Base-by-base conservation (phyloP, 805 yeast species). In the Tanozyma kutaoensis region DNA sequence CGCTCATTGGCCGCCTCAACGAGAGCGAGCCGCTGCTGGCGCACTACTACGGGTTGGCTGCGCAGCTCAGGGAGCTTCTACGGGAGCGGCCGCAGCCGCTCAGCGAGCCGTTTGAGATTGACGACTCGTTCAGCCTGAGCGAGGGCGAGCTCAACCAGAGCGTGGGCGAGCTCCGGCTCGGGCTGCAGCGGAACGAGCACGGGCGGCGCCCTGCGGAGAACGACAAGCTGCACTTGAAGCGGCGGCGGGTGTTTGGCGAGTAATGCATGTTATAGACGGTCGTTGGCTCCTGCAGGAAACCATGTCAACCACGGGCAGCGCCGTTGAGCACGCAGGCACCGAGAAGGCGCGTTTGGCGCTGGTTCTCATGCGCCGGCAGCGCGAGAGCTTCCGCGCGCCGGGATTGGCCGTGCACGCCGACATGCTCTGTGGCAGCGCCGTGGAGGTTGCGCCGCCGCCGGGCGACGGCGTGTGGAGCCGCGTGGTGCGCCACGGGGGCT, bases 81-180 rank as follows among this genome's bases (percentile, higher is more conserved):
- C 23, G 24, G 15, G 29, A 22, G 15, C 31, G 37, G 2, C 25
- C 25, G 4, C 31, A 28, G 3, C 43, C 42, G 9, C 36, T 32
- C 35, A 36, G 35, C n/a, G 33, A 28, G 16, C 37, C 39, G 3
- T 36, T 36, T 18, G 36, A 31, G 11, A 38, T 39, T 2, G 28
- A 31, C 7, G 39, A 38, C 12, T 21, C 31, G 1, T 35, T 33
- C 8, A 42, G 38, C 21, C n/a, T n/a, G n/a, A 35, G 37, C 20
- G 28, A 32, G 8, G 38, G 36, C 3, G 43, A 38, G 13, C 36
- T 39, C 13, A 38, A 38, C 25, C 28, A 35, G 15, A 38, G 42
- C 18, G 43, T 39, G 5, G 36, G 39, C 7, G 39, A 38, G 9
- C 29, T 39, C 2, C 27, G 36, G 19, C 32, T 39, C n/a, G n/a